Evolutionary conservation across 345 rosid genomes (phyloP).

Genomic region (Pistacia atlantica): DNA sequence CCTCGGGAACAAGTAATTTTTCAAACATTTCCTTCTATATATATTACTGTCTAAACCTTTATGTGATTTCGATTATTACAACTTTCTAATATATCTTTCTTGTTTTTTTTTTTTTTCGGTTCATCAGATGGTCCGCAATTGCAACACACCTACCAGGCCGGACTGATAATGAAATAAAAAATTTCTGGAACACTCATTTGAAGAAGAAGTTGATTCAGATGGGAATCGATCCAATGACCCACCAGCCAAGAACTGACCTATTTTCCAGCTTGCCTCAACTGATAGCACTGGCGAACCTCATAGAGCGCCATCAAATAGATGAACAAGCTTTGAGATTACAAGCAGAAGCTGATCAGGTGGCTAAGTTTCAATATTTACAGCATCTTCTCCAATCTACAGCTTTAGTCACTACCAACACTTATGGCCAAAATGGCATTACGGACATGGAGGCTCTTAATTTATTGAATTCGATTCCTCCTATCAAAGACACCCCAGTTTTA

Average conservation of each 20-base stretch:
- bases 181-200: slow-evolving; percentile 75
- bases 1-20: slow-evolving; percentile 70
- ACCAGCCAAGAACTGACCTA: slow-evolving; percentile 67
- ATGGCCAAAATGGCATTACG: slow-evolving; percentile 30
- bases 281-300: slow-evolving; percentile 54
- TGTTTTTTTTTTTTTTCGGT: not conserved
- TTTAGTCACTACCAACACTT: slow-evolving; percentile 18
- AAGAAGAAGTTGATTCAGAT: slow-evolving; percentile 74
- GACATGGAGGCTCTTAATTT: slow-evolving; percentile 42
- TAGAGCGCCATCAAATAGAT: slow-evolving; percentile 41
- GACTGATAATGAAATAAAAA: slow-evolving; percentile 71
- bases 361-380: slow-evolving; percentile 54
- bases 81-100: not conserved
- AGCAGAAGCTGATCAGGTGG: slow-evolving; percentile 52
- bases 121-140: slow-evolving; percentile 67
- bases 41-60: slow-evolving; percentile 4
- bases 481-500: slow-evolving; percentile 22
- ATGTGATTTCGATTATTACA: not conserved
- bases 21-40: not conserved
- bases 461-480: slow-evolving; percentile 18
- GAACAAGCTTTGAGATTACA: slow-evolving; percentile 55
- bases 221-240: slow-evolving; percentile 90
- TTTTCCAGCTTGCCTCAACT: slow-evolving; percentile 60
- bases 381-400: slow-evolving; percentile 43
- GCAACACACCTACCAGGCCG: slow-evolving; percentile 64